These are phyloP conservation scores for Pleodorina starrii DNA, from an alignment of 139 green algal species.

Conservation along the genomic window DNA sequence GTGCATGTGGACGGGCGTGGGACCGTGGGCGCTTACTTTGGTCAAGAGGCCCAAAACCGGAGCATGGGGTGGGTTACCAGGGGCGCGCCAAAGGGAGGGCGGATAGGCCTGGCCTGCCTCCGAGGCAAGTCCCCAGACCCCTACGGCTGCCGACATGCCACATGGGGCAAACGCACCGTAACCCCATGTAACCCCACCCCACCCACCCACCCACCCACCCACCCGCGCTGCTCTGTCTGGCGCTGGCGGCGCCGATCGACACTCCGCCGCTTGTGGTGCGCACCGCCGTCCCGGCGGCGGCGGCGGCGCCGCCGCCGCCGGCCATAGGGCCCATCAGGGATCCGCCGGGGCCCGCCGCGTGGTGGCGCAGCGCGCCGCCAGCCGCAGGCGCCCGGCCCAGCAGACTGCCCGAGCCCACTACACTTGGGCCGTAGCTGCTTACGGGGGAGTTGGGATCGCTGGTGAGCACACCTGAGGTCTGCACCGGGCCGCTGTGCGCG, in stretches of 20 bases:
- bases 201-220: not conserved
- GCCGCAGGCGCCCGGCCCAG: not conserved
- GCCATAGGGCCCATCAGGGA: not conserved
- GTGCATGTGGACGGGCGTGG: too few species aligned
- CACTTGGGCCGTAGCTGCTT: not conserved
- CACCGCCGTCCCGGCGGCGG: not conserved
- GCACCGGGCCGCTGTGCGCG: not conserved
- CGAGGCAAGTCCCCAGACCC: too few species aligned
- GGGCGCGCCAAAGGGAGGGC: too few species aligned
- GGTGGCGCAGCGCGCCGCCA: not conserved
- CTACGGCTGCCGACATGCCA: too few species aligned
- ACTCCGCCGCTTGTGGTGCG: not conserved
- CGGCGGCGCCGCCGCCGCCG: not conserved
- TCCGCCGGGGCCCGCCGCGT: not conserved
- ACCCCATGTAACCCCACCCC: too few species aligned
- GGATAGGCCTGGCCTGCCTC: too few species aligned
- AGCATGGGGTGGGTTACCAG: too few species aligned
- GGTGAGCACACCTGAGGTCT: not conserved
- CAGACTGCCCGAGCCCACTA: not conserved
- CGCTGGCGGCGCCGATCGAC: not conserved
- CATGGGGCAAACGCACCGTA: too few species aligned
- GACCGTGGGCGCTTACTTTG: too few species aligned
- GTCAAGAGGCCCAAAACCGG: too few species aligned
- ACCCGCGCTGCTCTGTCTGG: constrained; percentile 10
- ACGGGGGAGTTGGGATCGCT: constrained; percentile 33